Percentiles rank a stretch among this genome's conserved stretches.
phyloP scores from a whole-genome alignment of 176 grass and related monocot genomes.

The Zoysia pacifica region DNA sequence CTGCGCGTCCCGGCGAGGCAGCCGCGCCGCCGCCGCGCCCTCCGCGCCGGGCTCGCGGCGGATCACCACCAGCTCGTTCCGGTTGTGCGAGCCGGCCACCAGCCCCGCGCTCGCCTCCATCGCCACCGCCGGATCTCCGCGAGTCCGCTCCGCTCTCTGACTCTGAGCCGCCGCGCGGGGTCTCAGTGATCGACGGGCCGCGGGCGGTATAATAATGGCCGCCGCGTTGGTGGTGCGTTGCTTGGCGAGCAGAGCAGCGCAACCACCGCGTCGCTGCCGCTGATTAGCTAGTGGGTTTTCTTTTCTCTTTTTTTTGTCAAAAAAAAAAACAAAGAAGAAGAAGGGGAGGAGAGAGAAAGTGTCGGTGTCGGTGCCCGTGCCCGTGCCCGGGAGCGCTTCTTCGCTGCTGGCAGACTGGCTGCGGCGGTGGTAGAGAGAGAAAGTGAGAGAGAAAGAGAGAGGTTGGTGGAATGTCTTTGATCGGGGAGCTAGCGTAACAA shows the following conservation, averaged over 20 bases:
- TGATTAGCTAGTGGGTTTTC: not conserved
- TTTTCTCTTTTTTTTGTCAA: not conserved
- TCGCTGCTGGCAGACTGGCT: not conserved
- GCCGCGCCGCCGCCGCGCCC: not conserved
- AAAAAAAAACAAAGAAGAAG: too few species aligned
- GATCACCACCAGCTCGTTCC: constrained; percentile 79
- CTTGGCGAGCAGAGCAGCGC: constrained; percentile 25
- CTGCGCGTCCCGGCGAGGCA: not conserved
- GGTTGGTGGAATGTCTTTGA: constrained; percentile 27
- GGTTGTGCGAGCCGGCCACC: constrained; percentile 73
- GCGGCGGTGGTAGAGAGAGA: not conserved
- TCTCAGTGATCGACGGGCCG: not conserved
- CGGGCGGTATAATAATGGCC: constrained; percentile 35
- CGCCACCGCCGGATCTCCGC: not conserved
- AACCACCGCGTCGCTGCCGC: constrained; percentile 24
- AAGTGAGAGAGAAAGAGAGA: not conserved
- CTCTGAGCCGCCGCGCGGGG: not conserved
- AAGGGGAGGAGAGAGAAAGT: constrained; percentile 4
- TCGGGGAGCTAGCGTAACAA: not conserved
- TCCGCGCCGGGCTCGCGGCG: constrained; percentile 45
- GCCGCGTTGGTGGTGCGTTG: constrained; percentile 33
- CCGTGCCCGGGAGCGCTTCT: not conserved
- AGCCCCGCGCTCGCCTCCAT: constrained; percentile 76
- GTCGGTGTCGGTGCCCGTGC: constrained; percentile 36
- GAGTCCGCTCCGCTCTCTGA: too few species aligned